Percentiles rank a stretch among this genome's conserved stretches.
phyloP scores from a whole-genome alignment of 2,329 filamentous ascomycete species.

The Cytospora leucostoma region DNA sequence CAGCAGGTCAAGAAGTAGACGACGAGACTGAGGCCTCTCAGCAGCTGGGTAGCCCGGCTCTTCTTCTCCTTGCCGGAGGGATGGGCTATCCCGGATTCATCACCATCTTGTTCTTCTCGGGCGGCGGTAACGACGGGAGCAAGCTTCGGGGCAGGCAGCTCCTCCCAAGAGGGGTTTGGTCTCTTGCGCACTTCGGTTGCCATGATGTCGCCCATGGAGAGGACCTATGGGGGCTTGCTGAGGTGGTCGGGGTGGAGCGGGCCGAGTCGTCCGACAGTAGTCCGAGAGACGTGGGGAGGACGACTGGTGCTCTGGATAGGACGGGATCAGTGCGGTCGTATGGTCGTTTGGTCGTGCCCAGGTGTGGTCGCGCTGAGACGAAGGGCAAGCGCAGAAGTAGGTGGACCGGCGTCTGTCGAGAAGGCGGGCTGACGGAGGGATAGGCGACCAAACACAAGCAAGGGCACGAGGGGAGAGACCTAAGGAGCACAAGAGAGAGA shows the following conservation, averaged over 20 bases:
- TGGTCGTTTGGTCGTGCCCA: conserved; percentile 4
- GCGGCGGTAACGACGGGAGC: conserved; percentile 35
- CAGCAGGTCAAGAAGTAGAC: conserved; percentile 55
- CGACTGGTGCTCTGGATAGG: not conserved
- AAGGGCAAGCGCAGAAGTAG: not conserved
- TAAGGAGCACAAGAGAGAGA: too few species aligned
- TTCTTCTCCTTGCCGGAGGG: conserved; percentile 59
- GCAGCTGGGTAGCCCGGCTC: conserved; percentile 49
- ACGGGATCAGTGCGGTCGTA: not conserved
- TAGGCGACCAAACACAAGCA: not conserved
- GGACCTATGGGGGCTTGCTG: not conserved
- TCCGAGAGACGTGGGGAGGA: not conserved
- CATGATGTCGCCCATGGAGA: conserved; percentile 33
- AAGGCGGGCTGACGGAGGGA: too few species aligned
- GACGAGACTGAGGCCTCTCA: conserved; percentile 54
- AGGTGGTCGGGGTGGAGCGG: not conserved
- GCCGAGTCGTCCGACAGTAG: not conserved
- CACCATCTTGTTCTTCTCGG: conserved; percentile 23
- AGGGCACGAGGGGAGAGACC: not conserved
- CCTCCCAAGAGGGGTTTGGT: conserved; percentile 28
- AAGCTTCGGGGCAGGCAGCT: conserved; percentile 30
- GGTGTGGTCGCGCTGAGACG: too few species aligned
- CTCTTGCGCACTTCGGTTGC: conserved; percentile 42
- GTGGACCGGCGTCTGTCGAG: not conserved
- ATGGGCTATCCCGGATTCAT: conserved; percentile 39